phyloP scores from a whole-genome alignment of 1,284 basidiomycete genomes.

The Grifola frondosa region DNA sequence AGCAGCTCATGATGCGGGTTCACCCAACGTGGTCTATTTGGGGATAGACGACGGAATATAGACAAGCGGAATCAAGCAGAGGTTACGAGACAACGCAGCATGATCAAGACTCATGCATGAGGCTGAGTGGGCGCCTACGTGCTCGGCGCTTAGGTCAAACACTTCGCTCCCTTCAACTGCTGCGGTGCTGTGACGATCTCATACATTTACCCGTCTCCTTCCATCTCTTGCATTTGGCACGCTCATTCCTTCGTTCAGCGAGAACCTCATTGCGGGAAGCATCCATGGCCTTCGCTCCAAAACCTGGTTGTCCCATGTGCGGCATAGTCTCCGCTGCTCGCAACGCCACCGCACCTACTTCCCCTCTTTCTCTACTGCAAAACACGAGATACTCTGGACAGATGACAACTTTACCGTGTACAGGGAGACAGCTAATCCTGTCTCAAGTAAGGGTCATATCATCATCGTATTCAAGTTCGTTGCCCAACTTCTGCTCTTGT shows the following conservation, averaged over 20 bases:
- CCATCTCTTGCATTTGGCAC: not conserved
- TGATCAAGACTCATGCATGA: not conserved
- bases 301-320: slow-evolving; percentile 72
- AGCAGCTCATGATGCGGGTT: too few relatives aligned
- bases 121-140: not conserved
- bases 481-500: slow-evolving; percentile 3
- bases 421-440: slow-evolving; percentile 63
- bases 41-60: too few relatives aligned
- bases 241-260: slow-evolving; percentile 2
- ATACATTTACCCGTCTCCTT: not conserved
- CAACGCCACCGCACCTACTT: slow-evolving; percentile 42
- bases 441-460: slow-evolving; percentile 68
- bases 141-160: not conserved
- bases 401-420: slow-evolving; percentile 76
- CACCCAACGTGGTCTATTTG: too few relatives aligned
- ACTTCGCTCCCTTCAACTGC: too few relatives aligned
- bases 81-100: too few relatives aligned
- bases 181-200: not conserved
- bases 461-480: slow-evolving; percentile 74
- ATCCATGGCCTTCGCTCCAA: slow-evolving; percentile 55
- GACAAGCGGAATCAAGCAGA: too few relatives aligned
- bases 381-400: slow-evolving; percentile 63
- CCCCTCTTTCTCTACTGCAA: slow-evolving; percentile 43
- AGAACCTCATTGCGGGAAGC: slow-evolving; percentile 3
- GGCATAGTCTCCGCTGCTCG: slow-evolving; percentile 60